A percentile compares a stretch with the other conserved stretches of the same genome.
Conservation (phyloP, 176 grass and related monocot genomes). For the Dendrocalamus sinicus region DNA sequence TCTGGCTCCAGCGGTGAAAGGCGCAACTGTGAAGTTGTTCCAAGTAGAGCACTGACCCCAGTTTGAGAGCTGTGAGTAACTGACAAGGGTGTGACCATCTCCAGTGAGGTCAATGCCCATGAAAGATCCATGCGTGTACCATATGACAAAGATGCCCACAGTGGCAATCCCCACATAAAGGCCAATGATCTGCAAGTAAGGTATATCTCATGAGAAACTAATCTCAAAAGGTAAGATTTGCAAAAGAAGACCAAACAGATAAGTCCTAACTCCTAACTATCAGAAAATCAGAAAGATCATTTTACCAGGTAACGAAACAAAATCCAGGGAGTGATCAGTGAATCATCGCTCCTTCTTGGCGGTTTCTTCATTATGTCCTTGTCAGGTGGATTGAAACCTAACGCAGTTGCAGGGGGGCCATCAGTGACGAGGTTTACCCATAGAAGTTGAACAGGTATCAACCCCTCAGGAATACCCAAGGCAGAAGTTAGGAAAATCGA, state of each 20-base stretch:
- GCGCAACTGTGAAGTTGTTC: constrained; percentile 68
- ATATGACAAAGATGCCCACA: constrained; percentile 92
- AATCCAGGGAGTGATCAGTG: constrained; percentile 94
- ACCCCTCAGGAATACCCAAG: constrained; percentile 92
- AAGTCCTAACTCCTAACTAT: no score
- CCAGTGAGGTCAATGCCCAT: constrained; percentile 88
- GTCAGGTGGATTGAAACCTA: constrained; percentile 97
- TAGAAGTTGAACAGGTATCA: constrained; percentile 97
- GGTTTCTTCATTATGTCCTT: constrained; percentile 99
- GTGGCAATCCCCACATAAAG: constrained; percentile 85
- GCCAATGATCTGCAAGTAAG: constrained; percentile 61
- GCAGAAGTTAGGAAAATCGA: constrained; percentile 94
- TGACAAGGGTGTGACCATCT: constrained; percentile 92
- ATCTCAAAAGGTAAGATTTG: background rate
- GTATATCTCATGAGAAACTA: background rate
- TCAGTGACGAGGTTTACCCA: constrained; percentile 99
- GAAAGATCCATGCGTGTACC: constrained; percentile 95
- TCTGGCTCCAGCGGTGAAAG: constrained; percentile 78
- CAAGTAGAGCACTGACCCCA: constrained; percentile 89
- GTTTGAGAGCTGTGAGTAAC: constrained; percentile 87
- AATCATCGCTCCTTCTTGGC: constrained; percentile 81
- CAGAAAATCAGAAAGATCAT: background rate
- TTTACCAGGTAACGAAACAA: constrained; percentile 93
- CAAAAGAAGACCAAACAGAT: background rate
- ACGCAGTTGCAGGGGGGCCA: constrained; percentile 88